Evolutionary conservation across 352 stramenopile species (phyloP).

Genomic region (Phytophthora litchii): DNA sequence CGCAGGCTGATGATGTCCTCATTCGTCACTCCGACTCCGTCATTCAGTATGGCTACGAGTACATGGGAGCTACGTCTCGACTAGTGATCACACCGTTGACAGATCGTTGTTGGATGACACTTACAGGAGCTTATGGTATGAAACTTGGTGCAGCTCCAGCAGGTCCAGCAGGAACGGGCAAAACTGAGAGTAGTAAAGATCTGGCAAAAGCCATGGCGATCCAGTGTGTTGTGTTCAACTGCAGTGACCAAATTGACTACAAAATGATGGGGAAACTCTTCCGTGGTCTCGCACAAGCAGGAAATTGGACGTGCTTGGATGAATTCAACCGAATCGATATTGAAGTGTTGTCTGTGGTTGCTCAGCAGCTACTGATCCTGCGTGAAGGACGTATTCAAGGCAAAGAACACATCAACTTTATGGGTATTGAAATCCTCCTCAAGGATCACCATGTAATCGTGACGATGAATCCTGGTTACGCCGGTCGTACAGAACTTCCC

Average conservation of each 20-base stretch:
- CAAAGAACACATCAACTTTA: slow-evolving; percentile 95
- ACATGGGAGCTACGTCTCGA: slow-evolving; percentile 92
- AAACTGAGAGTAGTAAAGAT: slow-evolving; percentile 97
- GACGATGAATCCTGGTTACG: slow-evolving; percentile 98
- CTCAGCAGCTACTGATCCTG: slow-evolving; percentile 87
- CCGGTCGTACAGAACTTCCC: slow-evolving; percentile 94
- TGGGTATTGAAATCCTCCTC: slow-evolving; percentile 95
- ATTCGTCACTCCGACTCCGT: slow-evolving; percentile 89
- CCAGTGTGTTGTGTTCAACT: slow-evolving; percentile 97
- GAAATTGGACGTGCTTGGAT: slow-evolving; percentile 92
- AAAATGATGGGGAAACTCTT: slow-evolving; percentile 98
- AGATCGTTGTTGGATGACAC: slow-evolving; percentile 96
- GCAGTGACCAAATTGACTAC: slow-evolving; percentile 95
- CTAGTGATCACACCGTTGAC: slow-evolving; percentile 90
- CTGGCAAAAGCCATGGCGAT: slow-evolving; percentile 94
- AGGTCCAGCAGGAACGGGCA: slow-evolving; percentile 94
- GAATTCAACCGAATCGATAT: slow-evolving; percentile 96
- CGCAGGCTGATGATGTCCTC: slow-evolving; percentile 86
- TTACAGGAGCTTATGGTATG: slow-evolving; percentile 94
- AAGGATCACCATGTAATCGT: slow-evolving; percentile 98
- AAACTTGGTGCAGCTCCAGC: slow-evolving; percentile 93
- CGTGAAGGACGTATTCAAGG: slow-evolving; percentile 79
- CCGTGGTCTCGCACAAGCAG: slow-evolving; percentile 89
- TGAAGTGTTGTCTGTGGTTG: slow-evolving; percentile 95
- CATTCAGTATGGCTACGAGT: slow-evolving; percentile 95